phyloP scores from a whole-genome alignment of 495 filamentous ascomycete genomes.

The Pyrenopolyporus hunteri region DNA sequence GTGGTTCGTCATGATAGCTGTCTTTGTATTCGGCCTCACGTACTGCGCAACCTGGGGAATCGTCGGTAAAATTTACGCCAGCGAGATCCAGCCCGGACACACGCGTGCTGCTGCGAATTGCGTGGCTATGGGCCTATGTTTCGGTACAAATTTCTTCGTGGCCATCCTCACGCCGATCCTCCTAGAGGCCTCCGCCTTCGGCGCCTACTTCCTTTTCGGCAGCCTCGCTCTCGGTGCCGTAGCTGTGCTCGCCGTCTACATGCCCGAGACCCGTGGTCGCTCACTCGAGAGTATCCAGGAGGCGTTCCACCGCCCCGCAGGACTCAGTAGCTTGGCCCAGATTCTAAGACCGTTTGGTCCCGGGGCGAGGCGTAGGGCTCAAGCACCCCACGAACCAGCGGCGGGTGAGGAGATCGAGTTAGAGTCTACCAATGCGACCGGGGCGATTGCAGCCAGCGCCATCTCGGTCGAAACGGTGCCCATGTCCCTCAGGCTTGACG shows the following conservation, averaged over 20 bases:
- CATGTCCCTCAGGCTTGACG: constrained; percentile 28
- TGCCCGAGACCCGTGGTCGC: constrained; percentile 66
- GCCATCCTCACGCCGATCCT: constrained; percentile 69
- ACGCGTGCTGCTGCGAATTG: constrained; percentile 60
- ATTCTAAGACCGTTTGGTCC: constrained; percentile 13
- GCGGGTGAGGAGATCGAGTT: constrained; percentile 29
- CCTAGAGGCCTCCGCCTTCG: constrained; percentile 59
- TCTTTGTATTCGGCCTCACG: constrained; percentile 49
- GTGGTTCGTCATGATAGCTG: constrained; percentile 62
- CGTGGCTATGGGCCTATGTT: constrained; percentile 49
- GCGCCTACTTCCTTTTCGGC: constrained; percentile 68
- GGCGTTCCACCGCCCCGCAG: constrained; percentile 49
- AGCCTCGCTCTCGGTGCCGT: constrained; percentile 54
- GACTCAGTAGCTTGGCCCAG: constrained; percentile 12
- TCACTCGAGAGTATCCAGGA: constrained; percentile 64
- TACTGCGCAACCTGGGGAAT: constrained; percentile 59
- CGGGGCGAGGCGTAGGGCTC: constrained; percentile 17
- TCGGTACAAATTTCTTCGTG: constrained; percentile 64
- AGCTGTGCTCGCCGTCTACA: constrained; percentile 56
- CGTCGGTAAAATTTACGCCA: constrained; percentile 60
- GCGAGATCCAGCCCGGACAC: constrained; percentile 62
- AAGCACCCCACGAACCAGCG: not conserved
- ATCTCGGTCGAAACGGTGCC: constrained; percentile 22
- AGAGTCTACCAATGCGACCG: constrained; percentile 6
- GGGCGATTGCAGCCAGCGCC: constrained; percentile 18